Evolutionary conservation across 768 basidiomycete genomes (phyloP), one percentile per base, ranked within the genome.

Genomic region (Lactifluus hygrophoroides): DNA sequence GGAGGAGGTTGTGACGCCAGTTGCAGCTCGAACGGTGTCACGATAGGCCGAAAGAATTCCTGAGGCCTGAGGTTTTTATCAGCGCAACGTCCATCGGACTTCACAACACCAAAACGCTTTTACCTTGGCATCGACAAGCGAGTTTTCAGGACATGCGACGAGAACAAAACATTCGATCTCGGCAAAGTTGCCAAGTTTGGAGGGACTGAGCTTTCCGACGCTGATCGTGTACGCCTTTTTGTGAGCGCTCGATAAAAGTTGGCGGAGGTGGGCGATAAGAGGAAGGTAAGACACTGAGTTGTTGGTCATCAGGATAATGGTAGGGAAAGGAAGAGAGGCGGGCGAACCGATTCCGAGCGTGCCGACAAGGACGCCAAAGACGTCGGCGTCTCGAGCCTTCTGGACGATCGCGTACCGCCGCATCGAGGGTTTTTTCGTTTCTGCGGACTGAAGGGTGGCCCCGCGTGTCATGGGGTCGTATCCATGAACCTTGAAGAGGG

Each of bases 111-210:
- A n/a, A n/a, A n/a, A n/a, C n/a, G n/a, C n/a, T n/a, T n/a, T n/a
- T 42, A 80, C 86, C 73, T 87, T 88, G 4, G 83, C 77, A 21
- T 90, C 88, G 35, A 87, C 76, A 25, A 97, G 68, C 52, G 87
- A 90, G 65, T 95, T 95, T 69, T 99, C 94, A 0, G 87, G 88
- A 70, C 96, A 99, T 2, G 94, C 94, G 3, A 96, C 90, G 57
- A 96, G 77, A 17, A 97, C 86, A 66, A 93, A 98, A 66, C 94
- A 95, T 68, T 97, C 95, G 49, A 99, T 86, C 69, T 97, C 94
- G 66, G 89, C 80, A 70, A 97, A 98, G 71, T 98, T 99, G 9
- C 86, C 95, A 21, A 98, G 78, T 67, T 98, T 98, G 7, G 93
- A 81, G 0, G 96, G 94, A 65, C 91, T 96, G 47, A 96, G 80